Evolutionary conservation across 2,329 filamentous ascomycete species (phyloP).

Genomic region (Exserohilum rostratum): DNA sequence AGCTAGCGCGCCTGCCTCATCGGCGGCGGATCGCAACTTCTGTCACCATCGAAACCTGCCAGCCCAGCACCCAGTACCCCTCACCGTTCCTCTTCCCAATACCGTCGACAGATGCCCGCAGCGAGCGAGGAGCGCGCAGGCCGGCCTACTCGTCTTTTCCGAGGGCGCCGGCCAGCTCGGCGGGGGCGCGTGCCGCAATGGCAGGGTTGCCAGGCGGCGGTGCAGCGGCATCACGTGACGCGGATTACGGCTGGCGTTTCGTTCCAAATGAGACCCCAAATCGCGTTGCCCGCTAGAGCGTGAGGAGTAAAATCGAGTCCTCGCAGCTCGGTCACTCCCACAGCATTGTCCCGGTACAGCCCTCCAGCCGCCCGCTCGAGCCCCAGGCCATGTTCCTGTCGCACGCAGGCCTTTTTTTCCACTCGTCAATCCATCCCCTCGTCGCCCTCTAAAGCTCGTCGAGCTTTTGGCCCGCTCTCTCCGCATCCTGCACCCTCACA

Average conservation of each 20-base stretch:
- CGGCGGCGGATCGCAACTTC: conserved; percentile 28
- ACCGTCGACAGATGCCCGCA: conserved; percentile 3
- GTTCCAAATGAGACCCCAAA: conserved; percentile 10
- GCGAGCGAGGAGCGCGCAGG: neutral
- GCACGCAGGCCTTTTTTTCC: conserved; percentile 19
- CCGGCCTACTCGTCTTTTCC: neutral
- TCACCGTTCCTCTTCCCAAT: conserved; percentile 19
- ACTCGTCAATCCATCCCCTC: conserved; percentile 35
- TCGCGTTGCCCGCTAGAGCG: conserved; percentile 24
- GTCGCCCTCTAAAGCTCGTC: conserved; percentile 45
- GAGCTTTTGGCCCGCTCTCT: conserved; percentile 47
- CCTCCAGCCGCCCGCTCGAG: conserved; percentile 19
- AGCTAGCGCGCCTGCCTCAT: conserved; percentile 24
- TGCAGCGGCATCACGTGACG: conserved; percentile 21
- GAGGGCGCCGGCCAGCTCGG: conserved; percentile 1
- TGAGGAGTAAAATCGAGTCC: conserved; percentile 35
- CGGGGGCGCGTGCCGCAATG: conserved; percentile 6
- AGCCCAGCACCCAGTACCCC: conserved; percentile 27
- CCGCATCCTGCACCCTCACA: conserved; percentile 40
- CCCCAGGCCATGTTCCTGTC: conserved; percentile 40
- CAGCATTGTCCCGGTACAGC: conserved; percentile 35
- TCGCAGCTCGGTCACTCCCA: conserved; percentile 31
- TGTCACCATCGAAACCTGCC: conserved; percentile 27
- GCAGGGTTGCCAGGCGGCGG: conserved; percentile 2
- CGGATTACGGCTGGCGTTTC: conserved; percentile 23